These are phyloP conservation scores for sunflower (Helianthus annuus) DNA, from an alignment of 129 eudicot species.

Conservation along the genomic window HanXRQr2.0-SUNRISE NC_035440.2:118424235-118424734, in stretches of 20 bases:
- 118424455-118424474: no score
- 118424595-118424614: conserved; percentile 8
- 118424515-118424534: no score
- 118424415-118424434: no score
- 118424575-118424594: no score
- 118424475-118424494: neutral
- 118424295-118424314: neutral
- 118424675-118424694: neutral
- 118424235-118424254: no score
- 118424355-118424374: conserved; percentile 5
- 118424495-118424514: no score
- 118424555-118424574: no score
- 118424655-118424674: neutral
- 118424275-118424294: neutral
- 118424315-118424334: neutral
- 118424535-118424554: no score
- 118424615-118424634: conserved; percentile 10
- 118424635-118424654: neutral
- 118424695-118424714: no score
- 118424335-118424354: no score
- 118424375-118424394: neutral
- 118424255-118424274: neutral
- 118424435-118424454: no score
- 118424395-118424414: neutral
- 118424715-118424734: no score